Evolutionary conservation across 2,329 filamentous ascomycete species (phyloP), one percentile per base, ranked within the genome.

Genomic region (Paecilomyces fulvus): DNA sequence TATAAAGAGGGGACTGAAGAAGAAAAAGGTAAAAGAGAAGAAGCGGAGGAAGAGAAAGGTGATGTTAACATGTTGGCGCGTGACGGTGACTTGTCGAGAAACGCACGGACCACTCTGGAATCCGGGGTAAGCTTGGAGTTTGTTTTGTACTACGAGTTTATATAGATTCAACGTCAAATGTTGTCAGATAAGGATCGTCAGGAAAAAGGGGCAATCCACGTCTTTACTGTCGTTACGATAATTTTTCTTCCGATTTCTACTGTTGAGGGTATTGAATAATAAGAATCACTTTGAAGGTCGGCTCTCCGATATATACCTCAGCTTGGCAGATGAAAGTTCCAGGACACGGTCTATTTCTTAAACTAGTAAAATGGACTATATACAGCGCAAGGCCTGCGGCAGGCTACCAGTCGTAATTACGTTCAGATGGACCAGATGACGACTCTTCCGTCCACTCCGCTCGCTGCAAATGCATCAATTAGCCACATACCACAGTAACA

Each of bases 401-500:
- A 31, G 30, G 12, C 33, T 37, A 4, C n/a, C 11, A 4, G 21
- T n/a, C 12, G 5, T 52, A 52, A 31, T 10, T 30, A 21, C 28
- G 8, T 37, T 62, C 83, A 90, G 53, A 80, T 78, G 62, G 80
- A 80, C 89, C 89, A 94, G 63, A 94, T 83, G 53, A 92, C 89
- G 63, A 94, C 79, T 67, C 89, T 84, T 60, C 89, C 89, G 70
- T 94, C 89, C 55, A 94, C 88, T 63, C 89, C 89, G 71, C 86
- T 91, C 61, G 88, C 88, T 91, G 66, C 60, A 64, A 58, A 48
- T 28, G 2, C 4, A 58, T 52, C 20, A 21, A 48, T 65, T 63
- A 69, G 64, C 52, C 52, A 48, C 28, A 31, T 61, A 30, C 3
- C n/a, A 37, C 33, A 37, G 17, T 6, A 52, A 30, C 7, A 59